Conservation (phyloP, 1,284 basidiomycete species). For the Cerrena zonata region DNA sequence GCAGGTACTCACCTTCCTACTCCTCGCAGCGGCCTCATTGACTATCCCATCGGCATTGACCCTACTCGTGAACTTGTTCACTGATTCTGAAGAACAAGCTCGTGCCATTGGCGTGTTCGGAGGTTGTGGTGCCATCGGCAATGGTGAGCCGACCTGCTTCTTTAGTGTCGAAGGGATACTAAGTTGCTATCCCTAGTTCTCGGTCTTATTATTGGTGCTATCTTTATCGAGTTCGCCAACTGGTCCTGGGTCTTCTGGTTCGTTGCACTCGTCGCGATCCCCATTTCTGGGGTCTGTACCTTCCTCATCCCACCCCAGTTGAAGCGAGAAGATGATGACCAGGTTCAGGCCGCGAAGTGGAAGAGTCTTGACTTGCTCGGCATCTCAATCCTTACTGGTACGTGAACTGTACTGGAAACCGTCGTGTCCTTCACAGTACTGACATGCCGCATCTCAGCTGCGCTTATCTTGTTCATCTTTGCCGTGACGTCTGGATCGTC, state of each 20-base stretch:
- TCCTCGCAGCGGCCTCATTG: conserved; percentile 34
- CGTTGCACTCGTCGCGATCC: conserved; percentile 33
- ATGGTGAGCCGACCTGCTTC: conserved; percentile 28
- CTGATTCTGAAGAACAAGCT: conserved; percentile 39
- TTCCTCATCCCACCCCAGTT: conserved; percentile 27
- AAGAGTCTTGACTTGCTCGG: conserved; percentile 37
- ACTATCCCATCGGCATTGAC: conserved; percentile 44
- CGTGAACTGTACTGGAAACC: background rate
- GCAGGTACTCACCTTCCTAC: background rate
- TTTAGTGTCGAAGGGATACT: background rate
- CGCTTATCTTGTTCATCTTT: conserved; percentile 41
- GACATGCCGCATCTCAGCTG: conserved; percentile 14
- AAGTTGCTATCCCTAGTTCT: conserved; percentile 25
- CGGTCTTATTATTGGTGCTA: conserved; percentile 39
- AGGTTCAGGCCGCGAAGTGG: conserved; percentile 19
- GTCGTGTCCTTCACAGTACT: background rate
- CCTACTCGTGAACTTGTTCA: conserved; percentile 41
- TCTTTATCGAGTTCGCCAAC: conserved; percentile 36
- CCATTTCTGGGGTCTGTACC: conserved; percentile 30
- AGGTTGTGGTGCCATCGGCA: conserved; percentile 39
- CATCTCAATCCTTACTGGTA: conserved; percentile 36
- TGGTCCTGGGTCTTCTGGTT: conserved; percentile 46
- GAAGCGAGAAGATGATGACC: conserved; percentile 13
- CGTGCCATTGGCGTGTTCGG: conserved; percentile 42
- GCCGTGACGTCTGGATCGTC: conserved; percentile 42